Conservation (phyloP, 2,329 filamentous ascomycete genomes). For the Helminthosporium solani region DNA sequence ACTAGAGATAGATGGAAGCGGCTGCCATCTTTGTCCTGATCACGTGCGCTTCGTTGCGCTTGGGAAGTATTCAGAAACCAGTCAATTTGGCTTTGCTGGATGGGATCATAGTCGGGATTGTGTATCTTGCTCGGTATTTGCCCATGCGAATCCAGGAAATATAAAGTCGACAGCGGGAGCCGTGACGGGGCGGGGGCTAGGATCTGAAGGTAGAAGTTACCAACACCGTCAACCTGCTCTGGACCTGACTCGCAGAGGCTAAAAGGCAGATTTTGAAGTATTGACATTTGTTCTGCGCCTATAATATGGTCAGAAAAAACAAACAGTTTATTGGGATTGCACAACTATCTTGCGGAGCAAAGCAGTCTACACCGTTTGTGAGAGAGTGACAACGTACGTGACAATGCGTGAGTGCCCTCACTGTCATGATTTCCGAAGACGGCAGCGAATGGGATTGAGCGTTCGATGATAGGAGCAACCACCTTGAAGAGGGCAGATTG, state of each 20-base stretch:
- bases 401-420: constrained; percentile 43
- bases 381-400: constrained; percentile 16
- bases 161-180: constrained; percentile 61
- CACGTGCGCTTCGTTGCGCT: constrained; percentile 54
- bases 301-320: constrained; percentile 10
- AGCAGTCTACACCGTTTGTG: constrained; percentile 1
- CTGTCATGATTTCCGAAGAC: constrained; percentile 70
- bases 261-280: constrained; percentile 62
- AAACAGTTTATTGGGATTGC: constrained; percentile 3
- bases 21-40: constrained; percentile 73
- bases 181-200: constrained; percentile 60
- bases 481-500: constrained; percentile 15
- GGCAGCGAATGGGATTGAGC: constrained; percentile 60
- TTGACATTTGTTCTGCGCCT: constrained; percentile 21
- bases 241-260: constrained; percentile 81
- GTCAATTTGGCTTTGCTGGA: constrained; percentile 85
- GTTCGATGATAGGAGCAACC: constrained; percentile 51
- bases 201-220: constrained; percentile 88
- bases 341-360: constrained; percentile 4
- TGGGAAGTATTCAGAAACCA: constrained; percentile 83
- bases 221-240: constrained; percentile 79
- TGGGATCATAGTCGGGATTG: constrained; percentile 86
- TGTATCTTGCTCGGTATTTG: constrained; percentile 82
- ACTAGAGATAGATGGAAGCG: constrained; percentile 89
- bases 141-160: constrained; percentile 84